A percentile compares a stretch with the other conserved stretches of the same genome.
Evolutionary conservation across 208 protist species (phyloP).

Genomic region (Crithidia fasciculata): DNA sequence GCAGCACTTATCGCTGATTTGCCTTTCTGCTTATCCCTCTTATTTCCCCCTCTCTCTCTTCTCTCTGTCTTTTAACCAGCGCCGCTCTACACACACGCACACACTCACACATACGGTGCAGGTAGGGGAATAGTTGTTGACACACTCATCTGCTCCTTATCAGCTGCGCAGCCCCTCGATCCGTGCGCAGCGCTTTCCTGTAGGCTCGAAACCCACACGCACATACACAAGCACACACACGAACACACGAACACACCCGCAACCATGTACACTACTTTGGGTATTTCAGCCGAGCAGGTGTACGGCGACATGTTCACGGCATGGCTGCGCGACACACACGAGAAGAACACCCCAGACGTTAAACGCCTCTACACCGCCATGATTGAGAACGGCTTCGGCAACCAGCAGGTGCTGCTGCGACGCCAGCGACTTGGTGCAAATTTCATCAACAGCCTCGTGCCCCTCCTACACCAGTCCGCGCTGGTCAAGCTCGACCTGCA

Average conservation of each 20-base stretch:
- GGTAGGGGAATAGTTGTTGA: too few relatives aligned
- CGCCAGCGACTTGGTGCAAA: constrained; percentile 82
- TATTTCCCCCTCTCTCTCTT: too few relatives aligned
- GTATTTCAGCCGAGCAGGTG: constrained; percentile 80
- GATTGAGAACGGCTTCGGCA: constrained; percentile 74
- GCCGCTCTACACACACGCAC: too few relatives aligned
- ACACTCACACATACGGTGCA: too few relatives aligned
- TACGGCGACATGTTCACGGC: constrained; percentile 84
- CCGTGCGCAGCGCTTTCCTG: too few relatives aligned
- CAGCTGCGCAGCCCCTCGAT: too few relatives aligned
- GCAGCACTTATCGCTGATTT: too few relatives aligned
- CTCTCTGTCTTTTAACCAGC: too few relatives aligned
- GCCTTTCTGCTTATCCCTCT: too few relatives aligned
- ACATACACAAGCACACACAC: background rate
- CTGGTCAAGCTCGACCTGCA: constrained; percentile 80
- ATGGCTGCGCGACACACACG: constrained; percentile 90
- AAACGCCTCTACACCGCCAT: constrained; percentile 79
- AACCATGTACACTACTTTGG: constrained; percentile 72
- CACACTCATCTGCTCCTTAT: too few relatives aligned
- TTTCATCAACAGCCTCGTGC: constrained; percentile 66
- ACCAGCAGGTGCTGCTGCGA: constrained; percentile 68
- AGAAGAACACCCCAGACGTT: constrained; percentile 80
- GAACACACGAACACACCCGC: background rate
- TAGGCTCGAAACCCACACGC: too few relatives aligned
- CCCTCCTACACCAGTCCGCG: constrained; percentile 67